phyloP scores from a whole-genome alignment of 768 basidiomycete genomes.

The Cyclocybe aegerita region DNA sequence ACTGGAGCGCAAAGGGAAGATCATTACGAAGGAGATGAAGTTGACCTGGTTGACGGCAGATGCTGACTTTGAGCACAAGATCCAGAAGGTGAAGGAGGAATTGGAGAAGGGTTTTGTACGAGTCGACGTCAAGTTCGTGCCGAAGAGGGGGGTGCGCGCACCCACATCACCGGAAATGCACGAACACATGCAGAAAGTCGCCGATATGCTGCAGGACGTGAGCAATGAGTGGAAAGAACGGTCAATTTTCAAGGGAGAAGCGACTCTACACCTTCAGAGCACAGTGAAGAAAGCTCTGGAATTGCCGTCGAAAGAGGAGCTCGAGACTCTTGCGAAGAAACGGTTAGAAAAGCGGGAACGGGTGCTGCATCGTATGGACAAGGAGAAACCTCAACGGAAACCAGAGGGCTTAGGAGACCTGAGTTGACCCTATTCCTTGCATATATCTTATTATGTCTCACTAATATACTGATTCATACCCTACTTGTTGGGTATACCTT shows the following conservation, averaged over 20 bases:
- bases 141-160: constrained; percentile 43
- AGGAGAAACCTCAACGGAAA: no score
- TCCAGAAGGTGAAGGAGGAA: constrained; percentile 55
- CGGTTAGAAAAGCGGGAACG: constrained; percentile 1
- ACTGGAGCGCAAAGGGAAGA: constrained; percentile 32
- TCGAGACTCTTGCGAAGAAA: constrained; percentile 19
- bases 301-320: constrained; percentile 14
- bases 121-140: constrained; percentile 54
- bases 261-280: constrained; percentile 45
- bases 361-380: no score
- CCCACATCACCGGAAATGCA: constrained; percentile 40
- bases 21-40: constrained; percentile 64
- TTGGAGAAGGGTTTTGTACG: constrained; percentile 54
- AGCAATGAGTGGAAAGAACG: constrained; percentile 53
- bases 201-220: constrained; percentile 43
- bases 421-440: no score
- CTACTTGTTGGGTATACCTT: no score
- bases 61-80: constrained; percentile 65
- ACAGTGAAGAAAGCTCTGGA: constrained; percentile 15
- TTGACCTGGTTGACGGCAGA: constrained; percentile 63
- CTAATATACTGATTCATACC: no score
- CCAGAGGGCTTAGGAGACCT: no score
- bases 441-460: no score
- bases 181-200: constrained; percentile 41
- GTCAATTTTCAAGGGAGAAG: constrained; percentile 35